Evolutionary conservation across 768 basidiomycete species (phyloP), one percentile per base, ranked within the genome.

Genomic region (Pisolithus microcarpus): DNA sequence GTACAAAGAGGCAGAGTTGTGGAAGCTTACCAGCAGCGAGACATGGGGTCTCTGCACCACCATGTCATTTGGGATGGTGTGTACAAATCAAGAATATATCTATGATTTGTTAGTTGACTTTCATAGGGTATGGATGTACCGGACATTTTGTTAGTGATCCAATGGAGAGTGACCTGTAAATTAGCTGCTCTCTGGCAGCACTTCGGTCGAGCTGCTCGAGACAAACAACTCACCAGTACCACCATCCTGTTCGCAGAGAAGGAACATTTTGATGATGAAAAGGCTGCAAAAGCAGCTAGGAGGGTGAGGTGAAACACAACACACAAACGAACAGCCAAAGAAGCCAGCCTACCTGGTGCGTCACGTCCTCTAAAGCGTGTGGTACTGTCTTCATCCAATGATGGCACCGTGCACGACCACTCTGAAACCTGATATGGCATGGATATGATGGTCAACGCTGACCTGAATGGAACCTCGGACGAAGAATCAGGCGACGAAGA

Each of bases 21-120:
- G n/a, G 26, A 40, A 43, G 7, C 50, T 67, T 15, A 40, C 51
- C 28, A 28, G 15, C 6, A 54, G 56, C 1, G 51, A 61, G 7
- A 44, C 54, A 16, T 69, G 54, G 54, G 70, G 68, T 10, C 42
- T 68, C 10, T 63, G 44, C 45, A 58, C 43, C 11, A 71, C 63
- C 0, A 67, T 67, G 39, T 58, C 67, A 26, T 70, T 69, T 52
- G 68, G 70, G 26, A 67, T 72, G 69, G 66, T 71, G 52, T 46
- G 63, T 7, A 15, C 24, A 7, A 30, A 1, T 30, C 30, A 10
- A 30, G 30, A 30, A 30, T 30, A 30, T 30, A 30, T 30, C 30
- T 30, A 30, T 30, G 9, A 30, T 30, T 30, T 30, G 30, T 30
- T 9, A 30, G 30, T 10, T 30, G 30, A 30, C 30, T 30, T 30